Percentiles rank a stretch among this genome's conserved stretches.
These are phyloP conservation scores for Globisporangium nagaii DNA, from an alignment of 352 stramenopile species.

Conservation along the genomic window DNA sequence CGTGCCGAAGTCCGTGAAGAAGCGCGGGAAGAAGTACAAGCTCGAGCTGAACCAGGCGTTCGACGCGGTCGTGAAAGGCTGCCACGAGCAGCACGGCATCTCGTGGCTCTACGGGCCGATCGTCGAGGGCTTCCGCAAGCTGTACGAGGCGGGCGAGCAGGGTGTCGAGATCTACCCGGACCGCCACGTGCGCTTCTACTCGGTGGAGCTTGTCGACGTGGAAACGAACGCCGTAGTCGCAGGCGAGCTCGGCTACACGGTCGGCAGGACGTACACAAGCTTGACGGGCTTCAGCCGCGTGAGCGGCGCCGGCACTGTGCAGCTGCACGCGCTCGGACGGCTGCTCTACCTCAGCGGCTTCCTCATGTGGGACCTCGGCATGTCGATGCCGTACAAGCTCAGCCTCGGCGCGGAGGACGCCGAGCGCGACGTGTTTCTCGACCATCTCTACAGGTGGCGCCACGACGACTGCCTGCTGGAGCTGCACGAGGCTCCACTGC, in stretches of 20 bases:
- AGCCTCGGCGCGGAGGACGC: constrained; percentile 68
- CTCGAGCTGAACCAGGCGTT: constrained; percentile 89
- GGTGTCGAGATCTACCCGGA: constrained; percentile 59
- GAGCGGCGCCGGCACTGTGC: constrained; percentile 77
- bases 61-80: constrained; percentile 84
- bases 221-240: constrained; percentile 72
- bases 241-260: constrained; percentile 92
- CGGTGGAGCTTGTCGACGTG: constrained; percentile 87
- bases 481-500: constrained; percentile 25
- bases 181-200: constrained; percentile 79
- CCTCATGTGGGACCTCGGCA: constrained; percentile 85
- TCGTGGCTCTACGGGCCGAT: constrained; percentile 92
- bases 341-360: constrained; percentile 72
- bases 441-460: constrained; percentile 60
- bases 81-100: constrained; percentile 89
- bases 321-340: constrained; percentile 73
- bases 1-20: constrained; percentile 87
- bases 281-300: constrained; percentile 74
- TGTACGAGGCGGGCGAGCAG: constrained; percentile 53
- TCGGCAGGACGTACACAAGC: constrained; percentile 90
- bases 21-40: constrained; percentile 84
- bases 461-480: constrained; percentile 41
- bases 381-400: constrained; percentile 89
- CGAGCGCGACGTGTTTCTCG: constrained; percentile 66
- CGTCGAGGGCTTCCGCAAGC: constrained; percentile 69